phyloP scores from a whole-genome alignment of 1,284 basidiomycete species.

The Apiotrichum veenhuisii region DNA sequence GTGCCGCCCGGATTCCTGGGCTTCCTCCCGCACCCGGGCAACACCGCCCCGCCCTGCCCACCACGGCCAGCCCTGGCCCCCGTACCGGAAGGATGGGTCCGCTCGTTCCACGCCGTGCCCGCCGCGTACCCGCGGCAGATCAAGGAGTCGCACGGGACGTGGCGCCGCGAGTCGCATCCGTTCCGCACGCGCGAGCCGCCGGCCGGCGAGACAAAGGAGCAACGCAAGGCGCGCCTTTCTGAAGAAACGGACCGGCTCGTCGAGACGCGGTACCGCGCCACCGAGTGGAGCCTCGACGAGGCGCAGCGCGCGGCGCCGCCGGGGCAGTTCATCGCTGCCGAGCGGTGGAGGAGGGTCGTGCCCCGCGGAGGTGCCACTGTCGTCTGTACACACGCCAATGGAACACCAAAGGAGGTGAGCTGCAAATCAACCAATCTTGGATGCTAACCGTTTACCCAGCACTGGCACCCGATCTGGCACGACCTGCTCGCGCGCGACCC shows the following conservation, averaged over 20 bases:
- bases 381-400: slow-evolving; percentile 17
- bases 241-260: slow-evolving; percentile 5
- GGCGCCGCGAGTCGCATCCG: neutral
- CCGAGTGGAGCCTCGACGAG: slow-evolving; percentile 11
- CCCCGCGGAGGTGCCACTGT: slow-evolving; percentile 10
- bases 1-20: neutral
- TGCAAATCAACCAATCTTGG: neutral
- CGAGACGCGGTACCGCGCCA: slow-evolving; percentile 13
- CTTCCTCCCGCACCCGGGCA: neutral
- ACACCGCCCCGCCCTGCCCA: neutral
- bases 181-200: neutral
- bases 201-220: slow-evolving; percentile 18
- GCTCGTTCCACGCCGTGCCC: slow-evolving; percentile 3
- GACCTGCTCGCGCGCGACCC: slow-evolving; percentile 44
- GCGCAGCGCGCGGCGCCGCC: slow-evolving; percentile 1
- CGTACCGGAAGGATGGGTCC: slow-evolving; percentile 10
- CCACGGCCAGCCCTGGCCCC: slow-evolving; percentile 16
- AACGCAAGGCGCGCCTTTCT: slow-evolving; percentile 37
- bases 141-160: neutral
- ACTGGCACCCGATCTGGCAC: slow-evolving; percentile 62
- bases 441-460: slow-evolving; percentile 10
- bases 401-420: slow-evolving; percentile 14
- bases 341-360: slow-evolving; percentile 13
- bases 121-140: neutral
- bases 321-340: slow-evolving; percentile 14